A percentile compares a stretch with the other conserved stretches of the same genome.
phyloP scores from a whole-genome alignment of 257 asterid genomes.

The Solanum medicagineum region DNA sequence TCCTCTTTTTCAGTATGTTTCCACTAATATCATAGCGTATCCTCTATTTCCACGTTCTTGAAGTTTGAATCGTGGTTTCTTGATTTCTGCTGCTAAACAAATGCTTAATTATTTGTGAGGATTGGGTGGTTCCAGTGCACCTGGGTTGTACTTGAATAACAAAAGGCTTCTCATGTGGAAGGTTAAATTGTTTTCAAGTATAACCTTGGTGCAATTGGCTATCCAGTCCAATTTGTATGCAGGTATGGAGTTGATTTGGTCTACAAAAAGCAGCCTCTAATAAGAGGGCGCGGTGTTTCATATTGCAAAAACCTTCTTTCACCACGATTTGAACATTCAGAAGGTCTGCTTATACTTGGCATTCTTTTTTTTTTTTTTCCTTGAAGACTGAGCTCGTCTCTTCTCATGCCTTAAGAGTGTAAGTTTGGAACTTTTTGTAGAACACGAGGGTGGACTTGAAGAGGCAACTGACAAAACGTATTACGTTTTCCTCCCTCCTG shows the following conservation, averaged over 20 bases:
- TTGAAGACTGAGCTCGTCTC: not conserved
- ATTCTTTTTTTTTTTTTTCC: not conserved
- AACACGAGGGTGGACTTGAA: constrained; percentile 53
- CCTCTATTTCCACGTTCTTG: not conserved
- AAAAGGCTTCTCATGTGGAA: constrained; percentile 10
- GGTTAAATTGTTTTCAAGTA: constrained; percentile 12
- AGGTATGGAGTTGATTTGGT: constrained; percentile 90
- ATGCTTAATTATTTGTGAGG: constrained; percentile 10
- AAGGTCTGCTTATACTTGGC: constrained; percentile 32
- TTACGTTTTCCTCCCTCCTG: constrained; percentile 96
- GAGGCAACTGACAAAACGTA: constrained; percentile 77
- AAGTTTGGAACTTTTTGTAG: constrained; percentile 19
- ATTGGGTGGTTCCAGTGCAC: constrained; percentile 19
- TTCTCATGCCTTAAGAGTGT: not conserved
- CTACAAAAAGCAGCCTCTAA: constrained; percentile 69
- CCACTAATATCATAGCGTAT: constrained; percentile 1
- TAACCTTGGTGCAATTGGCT: constrained; percentile 26
- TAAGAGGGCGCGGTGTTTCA: constrained; percentile 96
- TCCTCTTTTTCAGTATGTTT: constrained; percentile 32
- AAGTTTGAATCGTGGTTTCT: not conserved
- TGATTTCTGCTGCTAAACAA: constrained; percentile 5
- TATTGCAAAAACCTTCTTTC: constrained; percentile 96
- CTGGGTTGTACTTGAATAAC: constrained; percentile 10
- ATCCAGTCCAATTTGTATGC: constrained; percentile 15
- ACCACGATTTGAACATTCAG: constrained; percentile 90